Evolutionary conservation across 2,329 filamentous ascomycete species (phyloP).

Genomic region (Helotiales sp.): DNA sequence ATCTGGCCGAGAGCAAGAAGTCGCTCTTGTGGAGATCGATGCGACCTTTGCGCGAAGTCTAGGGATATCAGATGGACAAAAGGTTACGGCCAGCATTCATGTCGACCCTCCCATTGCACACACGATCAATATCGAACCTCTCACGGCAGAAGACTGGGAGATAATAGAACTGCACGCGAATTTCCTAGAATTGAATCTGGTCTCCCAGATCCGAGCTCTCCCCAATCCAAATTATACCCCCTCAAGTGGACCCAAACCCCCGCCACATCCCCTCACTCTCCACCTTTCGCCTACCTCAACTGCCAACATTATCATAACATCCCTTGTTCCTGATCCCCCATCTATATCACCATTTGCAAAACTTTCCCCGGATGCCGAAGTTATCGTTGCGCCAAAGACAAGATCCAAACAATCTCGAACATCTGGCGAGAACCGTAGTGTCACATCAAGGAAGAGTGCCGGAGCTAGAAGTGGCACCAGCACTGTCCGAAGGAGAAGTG

Average conservation of each 20-base stretch:
- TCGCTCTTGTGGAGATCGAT: conserved; percentile 83
- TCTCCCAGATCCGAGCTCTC: conserved; percentile 89
- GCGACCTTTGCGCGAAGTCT: conserved; percentile 79
- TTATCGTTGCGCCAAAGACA: conserved; percentile 94
- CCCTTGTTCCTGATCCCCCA: conserved; percentile 75
- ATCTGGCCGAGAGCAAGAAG: conserved; percentile 73
- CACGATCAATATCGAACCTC: conserved; percentile 94
- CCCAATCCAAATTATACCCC: conserved; percentile 78
- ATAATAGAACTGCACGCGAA: conserved; percentile 97
- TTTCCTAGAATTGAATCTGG: conserved; percentile 91
- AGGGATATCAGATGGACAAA: conserved; percentile 81
- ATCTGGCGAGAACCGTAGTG: conserved; percentile 78
- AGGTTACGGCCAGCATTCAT: conserved; percentile 74
- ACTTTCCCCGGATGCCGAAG: conserved; percentile 90
- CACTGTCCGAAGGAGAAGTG: conserved; percentile 64
- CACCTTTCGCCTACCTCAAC: conserved; percentile 96
- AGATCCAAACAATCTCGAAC: conserved; percentile 70
- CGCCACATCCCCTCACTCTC: conserved; percentile 81
- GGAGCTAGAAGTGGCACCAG: conserved; percentile 74
- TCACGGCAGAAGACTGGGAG: conserved; percentile 97
- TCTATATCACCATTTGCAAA: conserved; percentile 81
- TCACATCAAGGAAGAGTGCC: conserved; percentile 79
- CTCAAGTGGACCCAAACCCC: conserved; percentile 54
- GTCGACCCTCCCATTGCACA: conserved; percentile 89
- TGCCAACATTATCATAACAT: conserved; percentile 85